Evolutionary conservation across 345 rosid genomes (phyloP).

Genomic region (Eutrema heterophyllum): DNA sequence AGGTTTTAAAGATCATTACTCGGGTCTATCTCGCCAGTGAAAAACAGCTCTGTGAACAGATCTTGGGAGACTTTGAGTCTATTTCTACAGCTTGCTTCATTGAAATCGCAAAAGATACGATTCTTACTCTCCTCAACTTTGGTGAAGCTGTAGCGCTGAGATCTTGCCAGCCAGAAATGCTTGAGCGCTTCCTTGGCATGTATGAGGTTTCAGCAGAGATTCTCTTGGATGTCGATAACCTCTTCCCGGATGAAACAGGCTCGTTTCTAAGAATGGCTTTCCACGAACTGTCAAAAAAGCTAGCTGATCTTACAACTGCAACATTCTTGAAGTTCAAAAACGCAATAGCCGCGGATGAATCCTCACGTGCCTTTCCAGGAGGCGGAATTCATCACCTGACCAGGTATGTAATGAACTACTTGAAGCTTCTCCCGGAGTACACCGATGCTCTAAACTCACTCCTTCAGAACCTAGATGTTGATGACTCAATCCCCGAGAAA

Average conservation of each 20-base stretch:
- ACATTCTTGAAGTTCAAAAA: slow-evolving; percentile 46
- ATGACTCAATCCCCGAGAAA: slow-evolving; percentile 28
- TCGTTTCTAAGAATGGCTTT: slow-evolving; percentile 48
- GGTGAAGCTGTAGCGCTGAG: slow-evolving; percentile 69
- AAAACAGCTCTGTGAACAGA: slow-evolving; percentile 53
- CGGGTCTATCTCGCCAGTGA: slow-evolving; percentile 54
- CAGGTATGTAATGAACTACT: slow-evolving; percentile 76
- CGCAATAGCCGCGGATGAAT: slow-evolving; percentile 42
- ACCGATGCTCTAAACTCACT: slow-evolving; percentile 45
- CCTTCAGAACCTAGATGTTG: slow-evolving; percentile 39
- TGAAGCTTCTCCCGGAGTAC: slow-evolving; percentile 54
- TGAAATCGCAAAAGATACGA: slow-evolving; percentile 45
- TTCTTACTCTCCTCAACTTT: slow-evolving; percentile 56
- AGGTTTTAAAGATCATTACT: slow-evolving; percentile 48
- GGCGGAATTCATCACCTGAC: slow-evolving; percentile 67
- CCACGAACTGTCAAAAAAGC: slow-evolving; percentile 39
- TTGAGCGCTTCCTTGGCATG: slow-evolving; percentile 64
- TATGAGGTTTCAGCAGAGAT: slow-evolving; percentile 52
- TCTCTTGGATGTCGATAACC: slow-evolving; percentile 42
- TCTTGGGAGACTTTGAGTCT: slow-evolving; percentile 49
- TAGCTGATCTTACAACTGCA: slow-evolving; percentile 40
- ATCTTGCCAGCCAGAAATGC: slow-evolving; percentile 53
- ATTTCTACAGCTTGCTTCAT: slow-evolving; percentile 39
- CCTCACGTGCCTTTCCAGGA: slow-evolving; percentile 39
- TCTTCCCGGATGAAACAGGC: slow-evolving; percentile 48